Base-by-base conservation (phyloP, 768 basidiomycete genomes). In the Auricularia sp. region DNA sequence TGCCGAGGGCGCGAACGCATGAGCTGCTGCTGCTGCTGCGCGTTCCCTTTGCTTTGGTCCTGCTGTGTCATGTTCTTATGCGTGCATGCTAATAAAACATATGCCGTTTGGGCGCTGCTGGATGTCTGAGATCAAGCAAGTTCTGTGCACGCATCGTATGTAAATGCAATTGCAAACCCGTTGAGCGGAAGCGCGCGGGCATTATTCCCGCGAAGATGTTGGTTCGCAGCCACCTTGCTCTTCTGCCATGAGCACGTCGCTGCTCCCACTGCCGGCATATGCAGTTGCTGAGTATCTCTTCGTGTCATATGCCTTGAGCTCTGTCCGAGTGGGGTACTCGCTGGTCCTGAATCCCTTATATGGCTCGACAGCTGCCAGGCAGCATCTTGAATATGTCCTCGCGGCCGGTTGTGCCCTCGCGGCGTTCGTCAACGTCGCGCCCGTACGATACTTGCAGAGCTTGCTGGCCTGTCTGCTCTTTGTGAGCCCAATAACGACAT, bases 1-100 rank as follows among this genome's bases (percentile, higher is more conserved):
- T 68, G 88, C 91, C 66, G 91, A 92, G 80, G 86, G 81, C 59
- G 83, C 78, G 64, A 80, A 86, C 61, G 76, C 84, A 73, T 90
- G 82, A 83, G 75, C 68, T 65, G 21, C 23, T 35, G n/a, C 7
- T 36, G 18, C 10, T 59, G 54, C 18, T 51, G 47, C 21, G n/a
- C 47, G 47, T 16, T 21, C 14, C 21, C 16, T 51, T 51, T 33
- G 56, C 16, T 59, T 18, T 59, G 56, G n/a, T 23, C 56, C 23
- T 59, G 12, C 56, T 29, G 12, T 23, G 21, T 34, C 56, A 59
- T 59, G 56, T 59, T 36, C 23, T 23, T 59, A 59, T 59, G 56
- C 56, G 34, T 23, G 56, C 56, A 59, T 59, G 56, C 56, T 59
- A 59, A 59, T 59, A 59, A 59, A 59, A 59, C 56, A 54, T 59